Evolutionary conservation across 2,329 filamentous ascomycete species (phyloP), one percentile per base, ranked within the genome.

Genomic region (Magnaporthales sp.): DNA sequence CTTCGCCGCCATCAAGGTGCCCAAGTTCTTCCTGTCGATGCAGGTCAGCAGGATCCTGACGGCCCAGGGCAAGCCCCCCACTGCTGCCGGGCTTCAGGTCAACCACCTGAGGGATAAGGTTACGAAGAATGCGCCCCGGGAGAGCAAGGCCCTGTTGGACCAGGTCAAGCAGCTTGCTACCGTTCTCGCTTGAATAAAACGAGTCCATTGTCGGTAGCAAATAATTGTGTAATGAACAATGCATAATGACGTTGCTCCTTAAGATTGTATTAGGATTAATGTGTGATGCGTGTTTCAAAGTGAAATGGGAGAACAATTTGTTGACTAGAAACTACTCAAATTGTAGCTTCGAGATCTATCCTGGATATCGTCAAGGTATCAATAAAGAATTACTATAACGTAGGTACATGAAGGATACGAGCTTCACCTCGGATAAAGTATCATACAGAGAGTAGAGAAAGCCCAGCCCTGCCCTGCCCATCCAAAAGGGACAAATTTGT

Each of bases 1-100:
- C 66, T 75, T 88, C 22, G 81, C 79, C 1, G 83, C 29, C 27
- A 60, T 65, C 63, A 56, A 66, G 64, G 83, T 84, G 5, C 86
- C 86, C 68, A 88, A 88, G 75, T 88, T 88, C 80, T 88, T 88
- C 74, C 73, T 88, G 58, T 76, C 81, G 68, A 83, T 86, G 73
- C 86, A 88, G 75, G 80, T 87, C 38, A 81, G 82, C 56, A 78
- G 85, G 26, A 87, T 88, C 70, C 79, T 84, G 75, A 85, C 84
- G 0, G 86, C 86, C 0, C 83, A 87, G 76, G 85, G 86, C 0
- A 82, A 81, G 65, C 74, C 80, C 58, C 84, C 84, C 1, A 76
- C 78, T 0, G 81, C 77, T n/a, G 74, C 85, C 0, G 83, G 81
- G 9, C 74, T 77, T 71, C 81, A 83, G 73, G 84, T 88, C 10